phyloP scores from a whole-genome alignment of 164 flowering plant species.

The Aristolochia contorta region DNA sequence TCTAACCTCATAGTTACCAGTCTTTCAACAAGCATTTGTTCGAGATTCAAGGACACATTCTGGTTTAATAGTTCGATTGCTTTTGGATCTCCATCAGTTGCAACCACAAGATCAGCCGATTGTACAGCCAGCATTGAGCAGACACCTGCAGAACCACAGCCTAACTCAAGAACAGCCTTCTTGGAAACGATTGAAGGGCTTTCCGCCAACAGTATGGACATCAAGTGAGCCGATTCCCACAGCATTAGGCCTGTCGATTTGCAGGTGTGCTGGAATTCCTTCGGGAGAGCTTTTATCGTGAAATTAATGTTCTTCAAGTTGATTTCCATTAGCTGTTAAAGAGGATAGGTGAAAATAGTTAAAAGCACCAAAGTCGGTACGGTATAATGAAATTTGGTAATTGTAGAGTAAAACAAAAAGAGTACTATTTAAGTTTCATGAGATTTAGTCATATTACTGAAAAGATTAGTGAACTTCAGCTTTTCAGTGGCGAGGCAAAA shows the following conservation, averaged over 20 bases:
- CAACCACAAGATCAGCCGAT: slow-evolving; percentile 64
- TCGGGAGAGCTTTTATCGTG: slow-evolving; percentile 55
- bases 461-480: background rate
- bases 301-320: slow-evolving; percentile 30
- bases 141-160: slow-evolving; percentile 77
- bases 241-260: slow-evolving; percentile 94
- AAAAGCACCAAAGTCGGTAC: background rate
- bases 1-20: slow-evolving; percentile 44
- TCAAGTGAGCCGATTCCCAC: slow-evolving; percentile 92
- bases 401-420: background rate
- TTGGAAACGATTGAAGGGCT: slow-evolving; percentile 63
- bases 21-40: slow-evolving; percentile 18
- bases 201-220: slow-evolving; percentile 68
- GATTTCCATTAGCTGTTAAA: slow-evolving; percentile 41
- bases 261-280: slow-evolving; percentile 90
- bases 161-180: slow-evolving; percentile 75
- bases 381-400: background rate
- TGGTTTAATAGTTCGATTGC: slow-evolving; percentile 53
- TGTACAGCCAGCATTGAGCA: slow-evolving; percentile 77
- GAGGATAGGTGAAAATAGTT: background rate
- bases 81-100: slow-evolving; percentile 71
- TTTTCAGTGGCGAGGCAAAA: too few species aligned
- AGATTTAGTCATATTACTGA: background rate
- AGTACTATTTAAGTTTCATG: background rate
- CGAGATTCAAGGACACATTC: slow-evolving; percentile 54